Evolutionary conservation across 768 basidiomycete species (phyloP), one percentile per base, ranked within the genome.

Genomic region (Mycena crocata): DNA sequence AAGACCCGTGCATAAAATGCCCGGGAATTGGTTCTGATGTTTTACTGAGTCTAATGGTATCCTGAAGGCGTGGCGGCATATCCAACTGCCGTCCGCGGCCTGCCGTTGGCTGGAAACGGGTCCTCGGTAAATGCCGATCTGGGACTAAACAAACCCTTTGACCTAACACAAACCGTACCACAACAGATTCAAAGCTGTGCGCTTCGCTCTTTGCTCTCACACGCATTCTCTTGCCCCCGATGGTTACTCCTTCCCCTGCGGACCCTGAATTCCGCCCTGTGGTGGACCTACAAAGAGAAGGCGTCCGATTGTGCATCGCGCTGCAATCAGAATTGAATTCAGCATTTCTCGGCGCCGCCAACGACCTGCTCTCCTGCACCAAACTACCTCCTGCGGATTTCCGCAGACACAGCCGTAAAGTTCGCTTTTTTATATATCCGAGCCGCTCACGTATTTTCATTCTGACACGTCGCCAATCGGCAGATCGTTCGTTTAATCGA

Each of bases 61-160:
- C n/a, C n/a, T n/a, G n/a, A n/a, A n/a, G n/a, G n/a, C n/a, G n/a
- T n/a, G 86, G 26, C 83, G 77, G 1, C 75, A 73, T n/a, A 64
- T 32, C 71, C 40, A 56, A 60, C 57, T 55, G 80, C 67, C 10
- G 74, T 71, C 5, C 79, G 79, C 28, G 72, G 72, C 65, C 66
- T 82, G 74, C 30, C 40, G 55, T 34, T 44, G 42, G 26, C 23
- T 32, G 39, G 56, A 51, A 57, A 45, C 49, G 37, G 35, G 59
- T 37, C 54, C 17, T 46, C 57, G 64, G 64, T 8, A 37, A 32
- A 52, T 54, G 50, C 64, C 64, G 64, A 30, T 24, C 28, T 56
- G 57, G 40, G 40, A 61, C 49, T 35, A 42, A 7, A 51, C 28
- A 28, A 60, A 44, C 62, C 46, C 34, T 49, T 57, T 64, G 44